Conservation (phyloP, 192 early-diverging fungal genomes). For the Mortierella alpina region DNA sequence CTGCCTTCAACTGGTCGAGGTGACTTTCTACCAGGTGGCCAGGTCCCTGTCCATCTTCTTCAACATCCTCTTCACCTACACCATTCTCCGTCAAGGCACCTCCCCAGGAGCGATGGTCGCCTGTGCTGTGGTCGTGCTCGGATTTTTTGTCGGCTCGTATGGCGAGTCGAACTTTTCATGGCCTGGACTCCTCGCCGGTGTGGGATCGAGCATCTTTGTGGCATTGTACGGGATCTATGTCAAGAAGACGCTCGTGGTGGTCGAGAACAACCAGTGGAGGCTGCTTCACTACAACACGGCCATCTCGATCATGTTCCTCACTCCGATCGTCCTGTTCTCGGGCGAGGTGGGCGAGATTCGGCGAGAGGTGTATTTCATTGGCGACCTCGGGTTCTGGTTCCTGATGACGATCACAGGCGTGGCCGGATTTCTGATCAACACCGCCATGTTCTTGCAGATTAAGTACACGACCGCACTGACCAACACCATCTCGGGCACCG, state of each 20-base stretch:
- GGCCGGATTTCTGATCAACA: constrained; percentile 75
- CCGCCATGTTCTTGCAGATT: constrained; percentile 77
- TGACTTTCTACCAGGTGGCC: constrained; percentile 78
- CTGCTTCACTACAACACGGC: constrained; percentile 76
- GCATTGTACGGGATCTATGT: constrained; percentile 78
- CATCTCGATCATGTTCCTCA: constrained; percentile 66
- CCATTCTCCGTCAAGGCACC: constrained; percentile 66
- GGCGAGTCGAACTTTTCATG: constrained; percentile 76
- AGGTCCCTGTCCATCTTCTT: constrained; percentile 75
- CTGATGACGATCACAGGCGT: constrained; percentile 72
- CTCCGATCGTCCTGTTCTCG: constrained; percentile 67
- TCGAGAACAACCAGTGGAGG: constrained; percentile 78
- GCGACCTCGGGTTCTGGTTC: constrained; percentile 64
- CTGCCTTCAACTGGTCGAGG: constrained; percentile 73
- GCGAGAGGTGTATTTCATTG: constrained; percentile 58
- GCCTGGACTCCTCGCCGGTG: constrained; percentile 70
- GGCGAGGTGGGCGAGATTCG: constrained; percentile 67
- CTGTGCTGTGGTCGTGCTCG: constrained; percentile 68
- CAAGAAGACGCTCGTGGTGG: constrained; percentile 68
- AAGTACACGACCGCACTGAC: constrained; percentile 76
- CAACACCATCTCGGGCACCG: constrained; percentile 76
- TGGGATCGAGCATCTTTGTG: constrained; percentile 72
- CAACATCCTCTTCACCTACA: constrained; percentile 75
- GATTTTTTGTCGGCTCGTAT: constrained; percentile 73
- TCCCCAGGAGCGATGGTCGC: constrained; percentile 63